Conservation (phyloP, 116 monocot species). For the Thalassia testudinum region DNA sequence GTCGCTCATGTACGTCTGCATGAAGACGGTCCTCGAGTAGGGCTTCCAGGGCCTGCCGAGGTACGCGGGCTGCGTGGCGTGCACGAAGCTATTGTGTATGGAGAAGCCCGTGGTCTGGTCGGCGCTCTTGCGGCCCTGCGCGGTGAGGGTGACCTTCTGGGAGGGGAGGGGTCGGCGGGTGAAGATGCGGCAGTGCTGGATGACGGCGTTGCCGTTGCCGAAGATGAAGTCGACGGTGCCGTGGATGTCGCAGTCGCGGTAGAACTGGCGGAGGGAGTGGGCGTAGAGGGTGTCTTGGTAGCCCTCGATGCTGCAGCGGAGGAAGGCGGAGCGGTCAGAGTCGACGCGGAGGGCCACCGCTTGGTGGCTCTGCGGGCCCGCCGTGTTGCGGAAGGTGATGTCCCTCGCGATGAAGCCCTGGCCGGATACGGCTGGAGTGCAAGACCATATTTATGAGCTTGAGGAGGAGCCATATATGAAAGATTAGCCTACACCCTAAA, state of each 20-base stretch:
- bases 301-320: conserved; percentile 82
- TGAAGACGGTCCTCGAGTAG: conserved; percentile 71
- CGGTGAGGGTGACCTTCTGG: conserved; percentile 64
- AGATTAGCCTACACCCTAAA: too few relatives aligned
- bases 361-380: conserved; percentile 61
- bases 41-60: conserved; percentile 89
- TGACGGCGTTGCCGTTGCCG: conserved; percentile 63
- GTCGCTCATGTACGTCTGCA: conserved; percentile 55
- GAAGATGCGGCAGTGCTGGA: conserved; percentile 67
- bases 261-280: conserved; percentile 89
- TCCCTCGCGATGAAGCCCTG: conserved; percentile 72
- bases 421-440: conserved; percentile 56
- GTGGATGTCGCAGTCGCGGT: conserved; percentile 74
- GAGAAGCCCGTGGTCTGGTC: conserved; percentile 71
- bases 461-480: too few relatives aligned
- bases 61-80: conserved; percentile 44
- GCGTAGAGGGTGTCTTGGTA: conserved; percentile 93
- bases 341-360: conserved; percentile 83
- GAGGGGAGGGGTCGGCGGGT: conserved; percentile 26
- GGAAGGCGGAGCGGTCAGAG: conserved; percentile 74
- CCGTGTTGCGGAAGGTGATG: conserved; percentile 82
- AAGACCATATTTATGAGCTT: neutral
- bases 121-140: conserved; percentile 58
- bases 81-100: conserved; percentile 50
- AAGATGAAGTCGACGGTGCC: conserved; percentile 96